phyloP scores from a whole-genome alignment of 176 grass and related monocot genomes.

The Chloris gayana region DNA sequence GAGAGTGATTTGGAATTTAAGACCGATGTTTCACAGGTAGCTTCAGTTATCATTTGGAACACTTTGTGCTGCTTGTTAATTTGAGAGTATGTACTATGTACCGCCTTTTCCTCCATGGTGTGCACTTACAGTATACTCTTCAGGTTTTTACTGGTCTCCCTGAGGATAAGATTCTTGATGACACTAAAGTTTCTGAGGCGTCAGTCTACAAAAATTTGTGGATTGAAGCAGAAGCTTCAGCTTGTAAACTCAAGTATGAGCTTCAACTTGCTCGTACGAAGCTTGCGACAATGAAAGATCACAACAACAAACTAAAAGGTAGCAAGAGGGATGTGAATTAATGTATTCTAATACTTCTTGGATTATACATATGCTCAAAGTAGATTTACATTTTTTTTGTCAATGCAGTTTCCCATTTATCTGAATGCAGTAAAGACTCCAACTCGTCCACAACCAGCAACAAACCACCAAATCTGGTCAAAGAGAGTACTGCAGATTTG shows the following conservation, averaged over 20 bases:
- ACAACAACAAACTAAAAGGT: constrained; percentile 36
- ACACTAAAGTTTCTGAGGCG: constrained; percentile 46
- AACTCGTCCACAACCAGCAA: not conserved
- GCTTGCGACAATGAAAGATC: constrained; percentile 35
- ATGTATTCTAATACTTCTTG: constrained; percentile 10
- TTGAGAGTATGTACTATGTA: not conserved
- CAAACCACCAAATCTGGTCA: constrained; percentile 32
- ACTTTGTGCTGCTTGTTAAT: constrained; percentile 1
- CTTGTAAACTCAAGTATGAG: constrained; percentile 81
- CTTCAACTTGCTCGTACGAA: constrained; percentile 58
- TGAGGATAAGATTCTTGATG: constrained; percentile 44
- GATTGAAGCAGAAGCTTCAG: constrained; percentile 78
- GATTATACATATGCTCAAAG: constrained; percentile 9
- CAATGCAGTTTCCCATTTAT: constrained; percentile 28
- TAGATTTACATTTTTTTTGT: constrained; percentile 26
- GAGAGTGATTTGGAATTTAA: constrained; percentile 53
- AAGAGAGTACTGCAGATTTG: constrained; percentile 33
- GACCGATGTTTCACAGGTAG: constrained; percentile 56
- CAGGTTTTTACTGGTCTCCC: constrained; percentile 57
- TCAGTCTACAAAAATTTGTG: constrained; percentile 73
- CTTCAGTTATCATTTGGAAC: constrained; percentile 25
- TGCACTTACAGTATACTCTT: constrained; percentile 15
- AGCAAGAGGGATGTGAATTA: no score
- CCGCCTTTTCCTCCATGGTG: not conserved
- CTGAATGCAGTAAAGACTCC: constrained; percentile 13